Evolutionary conservation across 805 yeast genomes (phyloP).

Genomic region (Myxozyma vanderwaltii): DNA sequence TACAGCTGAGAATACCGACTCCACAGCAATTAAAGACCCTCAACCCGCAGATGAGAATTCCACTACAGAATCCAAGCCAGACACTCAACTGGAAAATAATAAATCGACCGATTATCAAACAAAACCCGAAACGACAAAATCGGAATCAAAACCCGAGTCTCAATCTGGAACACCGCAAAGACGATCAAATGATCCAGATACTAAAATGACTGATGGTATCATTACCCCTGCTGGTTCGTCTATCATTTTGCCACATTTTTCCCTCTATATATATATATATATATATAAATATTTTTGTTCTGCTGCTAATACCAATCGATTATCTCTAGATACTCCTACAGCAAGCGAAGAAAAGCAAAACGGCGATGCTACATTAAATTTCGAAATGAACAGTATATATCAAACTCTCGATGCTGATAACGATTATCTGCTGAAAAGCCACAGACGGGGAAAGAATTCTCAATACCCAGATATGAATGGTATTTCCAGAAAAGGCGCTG

Average conservation of each 20-base stretch:
- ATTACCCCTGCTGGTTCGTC: slow-evolving; percentile 29
- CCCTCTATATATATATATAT: too few species aligned
- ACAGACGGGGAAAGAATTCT: neutral
- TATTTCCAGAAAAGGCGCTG: neutral
- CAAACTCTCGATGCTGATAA: slow-evolving; percentile 26
- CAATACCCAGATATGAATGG: neutral
- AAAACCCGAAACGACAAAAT: slow-evolving; percentile 2
- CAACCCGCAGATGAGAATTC: neutral
- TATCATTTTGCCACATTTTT: too few species aligned
- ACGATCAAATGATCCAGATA: slow-evolving; percentile 4
- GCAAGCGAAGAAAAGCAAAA: slow-evolving; percentile 16
- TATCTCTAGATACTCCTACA: slow-evolving; percentile 18
- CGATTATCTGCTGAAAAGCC: neutral
- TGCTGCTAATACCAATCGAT: neutral
- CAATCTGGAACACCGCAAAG: slow-evolving; percentile 7
- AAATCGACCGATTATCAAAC: neutral
- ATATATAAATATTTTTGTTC: too few species aligned
- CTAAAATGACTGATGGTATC: slow-evolving; percentile 23
- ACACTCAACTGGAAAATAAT: neutral
- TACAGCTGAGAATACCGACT: neutral
- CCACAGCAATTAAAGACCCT: neutral
- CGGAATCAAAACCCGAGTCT: neutral
- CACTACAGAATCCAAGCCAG: neutral
- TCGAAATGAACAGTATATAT: slow-evolving; percentile 18
- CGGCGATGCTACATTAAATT: slow-evolving; percentile 11